Base-by-base conservation (phyloP, 2,329 filamentous ascomycete species). In the Nemania sp. region DNA sequence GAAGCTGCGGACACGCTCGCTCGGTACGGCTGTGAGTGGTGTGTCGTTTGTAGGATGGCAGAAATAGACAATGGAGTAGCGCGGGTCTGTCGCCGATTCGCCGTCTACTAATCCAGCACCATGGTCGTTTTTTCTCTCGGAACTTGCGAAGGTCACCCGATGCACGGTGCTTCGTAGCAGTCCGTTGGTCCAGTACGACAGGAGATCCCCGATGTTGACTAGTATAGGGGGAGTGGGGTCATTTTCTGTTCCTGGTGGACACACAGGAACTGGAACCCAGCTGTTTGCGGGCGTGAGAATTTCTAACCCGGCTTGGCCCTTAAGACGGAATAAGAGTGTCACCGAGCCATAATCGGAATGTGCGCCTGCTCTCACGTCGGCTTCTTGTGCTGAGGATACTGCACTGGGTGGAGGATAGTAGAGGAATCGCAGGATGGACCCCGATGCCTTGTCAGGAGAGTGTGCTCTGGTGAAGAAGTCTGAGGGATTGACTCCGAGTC, bases 101-200 rank as follows among this genome's bases (percentile, higher is more conserved):
- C 83, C 85, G 1, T 77, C 69, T 1, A 81, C 76, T 8, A 66
- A 32, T 26, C 74, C 68, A 32, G 79, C 81, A 0, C 81, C 80
- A 62, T 69, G 32, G 15, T 43, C 29, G 11, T 43, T 57, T 27
- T 38, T 18, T 27, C 43, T 20, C 29, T 78, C 74, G 1, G 86
- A 85, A 13, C 70, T 75, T 0, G 84, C 81, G 72, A 97, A 96
- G 0, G 95, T 89, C 32, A 98, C 96, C 11, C 95, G 85, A 77
- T 98, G 96, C 5, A 98, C 89, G 0, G 95, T 98, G 73, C 91
- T 94, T 74, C 93, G 92, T 70, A 98, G 85, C 54, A 98, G 80
- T 0, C 94, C 94, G 71, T 92, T 91, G 0, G 96, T 98, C 95
- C 95, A 98, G 79, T 97, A 96, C 38, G 89, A 91, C 68, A 91